These are phyloP conservation scores for Puccinellia tenuiflora DNA, from an alignment of 176 grass and related monocot species.

Conservation along the genomic window DNA sequence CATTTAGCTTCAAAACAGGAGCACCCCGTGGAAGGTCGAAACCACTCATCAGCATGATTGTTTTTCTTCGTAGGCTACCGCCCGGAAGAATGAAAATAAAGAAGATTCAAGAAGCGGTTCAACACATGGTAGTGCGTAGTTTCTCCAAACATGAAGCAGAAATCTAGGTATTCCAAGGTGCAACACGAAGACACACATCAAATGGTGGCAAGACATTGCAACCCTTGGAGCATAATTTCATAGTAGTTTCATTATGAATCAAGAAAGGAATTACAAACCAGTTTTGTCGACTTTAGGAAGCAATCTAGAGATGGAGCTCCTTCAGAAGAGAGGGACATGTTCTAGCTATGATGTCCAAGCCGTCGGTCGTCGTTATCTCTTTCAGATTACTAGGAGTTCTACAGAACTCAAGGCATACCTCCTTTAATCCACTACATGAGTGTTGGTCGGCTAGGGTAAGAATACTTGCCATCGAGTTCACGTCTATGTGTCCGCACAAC, in stretches of 20 bases:
- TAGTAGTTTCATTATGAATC: not conserved
- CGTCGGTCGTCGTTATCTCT: not conserved
- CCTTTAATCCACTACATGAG: not conserved
- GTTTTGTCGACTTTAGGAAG: not conserved
- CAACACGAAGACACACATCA: not conserved
- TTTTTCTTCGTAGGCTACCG: not conserved
- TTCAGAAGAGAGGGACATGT: not conserved
- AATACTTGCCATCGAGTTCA: not conserved
- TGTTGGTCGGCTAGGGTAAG: not conserved
- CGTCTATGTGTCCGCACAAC: not conserved
- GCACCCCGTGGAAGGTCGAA: not conserved
- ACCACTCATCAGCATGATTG: not conserved
- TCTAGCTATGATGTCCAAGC: not conserved
- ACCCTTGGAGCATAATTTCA: not conserved
- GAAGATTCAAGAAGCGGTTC: not conserved
- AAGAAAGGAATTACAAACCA: not conserved
- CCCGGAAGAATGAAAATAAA: not conserved
- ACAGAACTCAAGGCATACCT: not conserved
- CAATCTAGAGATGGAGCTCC: not conserved
- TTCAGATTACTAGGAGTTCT: not conserved
- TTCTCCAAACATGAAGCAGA: not conserved
- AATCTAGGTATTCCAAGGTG: not conserved
- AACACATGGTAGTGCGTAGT: not conserved
- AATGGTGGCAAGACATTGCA: not conserved
- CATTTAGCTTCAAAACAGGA: no score